Evolutionary conservation across 257 asterid genomes (phyloP), one percentile per base, ranked within the genome.

Genomic region (Coffea eugenioides): DNA sequence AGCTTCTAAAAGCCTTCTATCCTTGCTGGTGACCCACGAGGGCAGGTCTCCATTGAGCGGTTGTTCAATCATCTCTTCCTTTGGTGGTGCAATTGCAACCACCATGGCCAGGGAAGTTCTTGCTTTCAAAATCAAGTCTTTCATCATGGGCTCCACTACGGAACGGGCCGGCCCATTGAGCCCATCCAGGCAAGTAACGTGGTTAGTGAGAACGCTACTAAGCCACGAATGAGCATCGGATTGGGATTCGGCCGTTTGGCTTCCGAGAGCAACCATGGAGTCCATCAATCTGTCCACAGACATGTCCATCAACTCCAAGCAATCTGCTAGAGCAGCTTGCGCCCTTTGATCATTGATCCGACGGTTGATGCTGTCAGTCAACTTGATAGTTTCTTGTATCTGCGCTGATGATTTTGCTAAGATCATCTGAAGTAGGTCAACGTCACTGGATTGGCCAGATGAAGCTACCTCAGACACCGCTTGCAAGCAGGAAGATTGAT

Each of bases 241-340:
- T 3, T 80, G 76, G 45, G 77, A 73, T 5, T 21, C 36, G 74
- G 65, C 46, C 8, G 86, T 46, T 18, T 65, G 51, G 46, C 69
- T 65, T 46, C 73, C 75, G 6, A 80, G 77, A 45, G 69, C 74
- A 52, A 78, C 8, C 81, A 85, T 77, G 36, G 88, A 85, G 67
- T 85, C 84, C 74, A 73, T 34, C 0, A 85, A 43, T 66, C 83
- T 65, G 41, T 83, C 88, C 73, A 64, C 43, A 12, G 88, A 83
- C 15, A 83, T 31, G 69, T 85, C 86, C 88, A 85, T 64, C 69
- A 85, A 57, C 75, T 80, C 81, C 34, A 80, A 12, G 43, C 88
- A 85, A 61, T 74, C 86, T n/a, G 74, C 79, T 13, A 83, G 69
- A 69, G 83, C 82, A 20, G 85, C 69, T 56, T 69, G 73, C 8